Conservation (phyloP, 805 yeast species). For the Candida ascalaphidarum region DNA sequence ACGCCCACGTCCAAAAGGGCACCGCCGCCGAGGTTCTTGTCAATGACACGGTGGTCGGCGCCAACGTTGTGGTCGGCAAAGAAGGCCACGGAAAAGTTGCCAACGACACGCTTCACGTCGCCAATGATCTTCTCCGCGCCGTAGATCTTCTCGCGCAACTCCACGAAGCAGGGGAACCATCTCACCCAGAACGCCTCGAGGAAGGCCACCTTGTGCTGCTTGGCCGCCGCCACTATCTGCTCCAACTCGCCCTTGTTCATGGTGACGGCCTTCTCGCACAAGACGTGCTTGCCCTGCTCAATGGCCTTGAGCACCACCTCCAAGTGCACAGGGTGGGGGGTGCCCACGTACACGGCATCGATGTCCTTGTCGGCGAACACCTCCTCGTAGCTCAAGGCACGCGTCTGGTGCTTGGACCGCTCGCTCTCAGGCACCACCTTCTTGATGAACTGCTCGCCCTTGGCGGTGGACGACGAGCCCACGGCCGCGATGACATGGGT, state of each 20-base stretch:
- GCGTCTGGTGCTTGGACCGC: slow-evolving; percentile 1
- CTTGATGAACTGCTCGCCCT: slow-evolving; percentile 25
- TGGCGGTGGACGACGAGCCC: slow-evolving; percentile 28
- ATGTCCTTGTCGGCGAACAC: slow-evolving; percentile 34
- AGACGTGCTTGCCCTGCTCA: slow-evolving; percentile 38
- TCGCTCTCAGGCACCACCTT: slow-evolving; percentile 6
- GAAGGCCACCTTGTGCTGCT: slow-evolving; percentile 32
- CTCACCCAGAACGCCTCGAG: slow-evolving; percentile 59
- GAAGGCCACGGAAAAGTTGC: slow-evolving; percentile 30
- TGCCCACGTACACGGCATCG: slow-evolving; percentile 45
- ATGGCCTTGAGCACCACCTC: slow-evolving; percentile 36
- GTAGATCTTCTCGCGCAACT: slow-evolving; percentile 25
- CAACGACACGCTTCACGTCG: slow-evolving; percentile 31
- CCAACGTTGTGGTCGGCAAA: slow-evolving; percentile 24
- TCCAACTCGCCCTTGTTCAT: slow-evolving; percentile 37
- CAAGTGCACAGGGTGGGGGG: slow-evolving; percentile 46
- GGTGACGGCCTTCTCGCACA: slow-evolving; percentile 50
- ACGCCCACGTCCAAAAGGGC: slow-evolving; percentile 49
- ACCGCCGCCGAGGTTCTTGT: slow-evolving; percentile 45
- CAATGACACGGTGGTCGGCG: slow-evolving; percentile 23
- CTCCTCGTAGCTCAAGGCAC: slow-evolving; percentile 29
- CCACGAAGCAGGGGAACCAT: slow-evolving; percentile 38
- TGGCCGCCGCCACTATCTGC: slow-evolving; percentile 35
- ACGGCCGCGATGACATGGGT: slow-evolving; percentile 28
- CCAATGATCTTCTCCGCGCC: slow-evolving; percentile 38